Percentiles rank a stretch among this genome's conserved stretches.
phyloP scores from a whole-genome alignment of 2,329 filamentous ascomycete species.

The Sclerotinia glacialis region DNA sequence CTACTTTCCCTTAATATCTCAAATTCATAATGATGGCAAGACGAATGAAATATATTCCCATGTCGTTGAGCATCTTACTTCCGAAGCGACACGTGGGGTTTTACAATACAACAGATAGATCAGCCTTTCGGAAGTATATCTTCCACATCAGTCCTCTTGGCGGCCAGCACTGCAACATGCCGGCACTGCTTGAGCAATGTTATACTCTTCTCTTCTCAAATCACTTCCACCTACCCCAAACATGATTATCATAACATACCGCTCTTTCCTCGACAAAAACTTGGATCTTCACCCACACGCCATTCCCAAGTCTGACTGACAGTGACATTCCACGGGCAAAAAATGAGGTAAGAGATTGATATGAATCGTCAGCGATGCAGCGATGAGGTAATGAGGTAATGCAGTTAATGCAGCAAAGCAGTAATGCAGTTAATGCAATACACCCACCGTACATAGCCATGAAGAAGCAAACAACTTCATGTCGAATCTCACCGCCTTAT shows the following conservation, averaged over 20 bases:
- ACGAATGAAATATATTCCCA: background rate
- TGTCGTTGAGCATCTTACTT: background rate
- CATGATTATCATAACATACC: constrained; percentile 1
- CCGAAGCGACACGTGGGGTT: background rate
- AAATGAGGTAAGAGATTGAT: constrained; percentile 18
- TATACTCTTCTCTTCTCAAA: background rate
- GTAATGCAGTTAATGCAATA: no score
- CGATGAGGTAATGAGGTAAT: background rate
- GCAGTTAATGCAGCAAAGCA: constrained; percentile 5
- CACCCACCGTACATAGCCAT: no score
- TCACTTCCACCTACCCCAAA: background rate
- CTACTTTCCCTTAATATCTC: background rate
- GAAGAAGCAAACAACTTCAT: background rate
- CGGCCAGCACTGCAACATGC: background rate
- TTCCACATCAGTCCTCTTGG: background rate
- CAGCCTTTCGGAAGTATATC: background rate
- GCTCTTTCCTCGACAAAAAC: constrained; percentile 6
- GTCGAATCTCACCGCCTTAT: constrained; percentile 2
- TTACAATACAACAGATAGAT: background rate
- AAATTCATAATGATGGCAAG: background rate
- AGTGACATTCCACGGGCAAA: constrained; percentile 4
- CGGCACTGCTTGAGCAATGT: background rate
- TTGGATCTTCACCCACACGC: constrained; percentile 5
- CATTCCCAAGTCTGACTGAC: constrained; percentile 2
- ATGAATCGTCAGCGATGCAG: constrained; percentile 13